Evolutionary conservation across 805 yeast species (phyloP).

Genomic region (Saturnispora sanitii): DNA sequence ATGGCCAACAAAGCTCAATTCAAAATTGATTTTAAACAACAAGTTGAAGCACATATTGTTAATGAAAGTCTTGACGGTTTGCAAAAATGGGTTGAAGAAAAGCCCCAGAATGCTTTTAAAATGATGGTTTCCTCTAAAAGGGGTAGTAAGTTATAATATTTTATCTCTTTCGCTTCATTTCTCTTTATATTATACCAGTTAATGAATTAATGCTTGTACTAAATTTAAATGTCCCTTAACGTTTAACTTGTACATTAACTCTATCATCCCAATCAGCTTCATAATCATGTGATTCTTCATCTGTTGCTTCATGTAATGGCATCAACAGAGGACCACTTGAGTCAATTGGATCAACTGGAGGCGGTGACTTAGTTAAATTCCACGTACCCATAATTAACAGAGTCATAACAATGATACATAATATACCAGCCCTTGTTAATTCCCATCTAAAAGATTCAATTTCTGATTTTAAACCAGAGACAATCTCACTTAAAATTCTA

Average conservation of each 20-base stretch:
- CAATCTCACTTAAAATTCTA: constrained; percentile 71
- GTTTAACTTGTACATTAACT: constrained; percentile 17
- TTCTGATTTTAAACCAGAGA: constrained; percentile 73
- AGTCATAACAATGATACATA: constrained; percentile 61
- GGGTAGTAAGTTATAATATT: constrained; percentile 16
- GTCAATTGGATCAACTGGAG: constrained; percentile 21
- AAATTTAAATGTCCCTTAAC: constrained; percentile 26
- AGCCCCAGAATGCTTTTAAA: constrained; percentile 49
- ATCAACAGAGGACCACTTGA: constrained; percentile 23
- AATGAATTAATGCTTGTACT: background rate
- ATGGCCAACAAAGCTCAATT: constrained; percentile 37
- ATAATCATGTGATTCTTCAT: constrained; percentile 42
- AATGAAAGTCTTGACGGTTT: constrained; percentile 64
- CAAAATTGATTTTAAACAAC: constrained; percentile 24
- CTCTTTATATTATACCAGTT: background rate
- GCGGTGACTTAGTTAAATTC: constrained; percentile 30
- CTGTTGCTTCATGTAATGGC: constrained; percentile 41
- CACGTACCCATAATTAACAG: constrained; percentile 49
- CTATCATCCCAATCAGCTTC: constrained; percentile 43
- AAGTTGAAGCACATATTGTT: constrained; percentile 42
- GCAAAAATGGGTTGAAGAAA: constrained; percentile 58
- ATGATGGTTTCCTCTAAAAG: constrained; percentile 8
- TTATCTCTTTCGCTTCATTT: background rate
- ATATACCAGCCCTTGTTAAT: constrained; percentile 77
- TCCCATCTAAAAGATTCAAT: constrained; percentile 91